Conservation (phyloP, 345 rosid genomes). For the Gynandropsis gynandra region DNA sequence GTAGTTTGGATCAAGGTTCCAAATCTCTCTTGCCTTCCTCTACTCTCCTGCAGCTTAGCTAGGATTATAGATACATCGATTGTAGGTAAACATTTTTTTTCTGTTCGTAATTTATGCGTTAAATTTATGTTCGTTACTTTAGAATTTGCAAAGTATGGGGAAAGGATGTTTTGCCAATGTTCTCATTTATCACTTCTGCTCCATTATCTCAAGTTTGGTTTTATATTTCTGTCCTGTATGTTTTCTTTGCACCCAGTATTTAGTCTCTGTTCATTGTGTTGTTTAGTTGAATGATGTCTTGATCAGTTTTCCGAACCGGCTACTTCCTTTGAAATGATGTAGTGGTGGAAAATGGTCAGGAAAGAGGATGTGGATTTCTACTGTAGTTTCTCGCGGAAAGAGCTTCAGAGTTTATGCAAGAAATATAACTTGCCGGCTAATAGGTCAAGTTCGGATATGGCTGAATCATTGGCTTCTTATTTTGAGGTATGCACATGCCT, state of each 20-base stretch:
- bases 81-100: too few relatives aligned
- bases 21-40: too few relatives aligned
- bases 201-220: neutral
- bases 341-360: constrained; percentile 39
- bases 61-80: too few relatives aligned
- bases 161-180: neutral
- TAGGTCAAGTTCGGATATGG: constrained; percentile 60
- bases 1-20: too few relatives aligned
- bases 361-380: constrained; percentile 37
- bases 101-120: too few relatives aligned
- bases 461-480: constrained; percentile 41
- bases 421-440: constrained; percentile 60
- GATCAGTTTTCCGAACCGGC: neutral
- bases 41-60: too few relatives aligned
- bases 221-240: neutral
- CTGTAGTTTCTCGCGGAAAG: constrained; percentile 51
- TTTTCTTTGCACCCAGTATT: neutral
- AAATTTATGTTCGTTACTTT: too few relatives aligned
- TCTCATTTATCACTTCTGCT: neutral
- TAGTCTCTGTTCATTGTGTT: neutral
- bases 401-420: constrained; percentile 71
- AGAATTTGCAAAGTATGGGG: too few relatives aligned
- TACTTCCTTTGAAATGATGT: neutral
- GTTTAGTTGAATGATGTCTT: neutral
- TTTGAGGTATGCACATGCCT: constrained; percentile 29